Percentiles rank a stretch among this genome's conserved stretches.
Conservation (phyloP, 2,329 filamentous ascomycete species). For the Penicillium oxalicum region DNA sequence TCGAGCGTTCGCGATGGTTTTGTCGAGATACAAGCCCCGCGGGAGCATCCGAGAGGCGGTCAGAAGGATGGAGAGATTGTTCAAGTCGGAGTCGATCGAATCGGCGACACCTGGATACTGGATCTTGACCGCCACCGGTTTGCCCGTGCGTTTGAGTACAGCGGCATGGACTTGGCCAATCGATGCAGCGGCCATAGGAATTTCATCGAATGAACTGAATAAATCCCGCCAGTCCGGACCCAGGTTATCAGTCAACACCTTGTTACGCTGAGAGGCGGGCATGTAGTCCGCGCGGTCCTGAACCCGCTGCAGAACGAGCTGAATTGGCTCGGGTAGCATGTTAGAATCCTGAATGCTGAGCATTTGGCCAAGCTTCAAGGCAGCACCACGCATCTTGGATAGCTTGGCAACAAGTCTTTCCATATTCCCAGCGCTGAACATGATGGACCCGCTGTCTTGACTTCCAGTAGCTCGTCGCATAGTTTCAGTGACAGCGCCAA, state of each 20-base stretch:
- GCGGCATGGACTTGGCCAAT: conserved; percentile 95
- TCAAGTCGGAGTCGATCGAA: conserved; percentile 94
- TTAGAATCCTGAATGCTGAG: conserved; percentile 97
- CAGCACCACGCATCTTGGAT: conserved; percentile 92
- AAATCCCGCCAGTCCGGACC: conserved; percentile 78
- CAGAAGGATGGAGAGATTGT: conserved; percentile 84
- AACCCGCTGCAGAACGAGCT: conserved; percentile 84
- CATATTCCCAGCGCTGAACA: conserved; percentile 86
- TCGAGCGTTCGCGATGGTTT: conserved; percentile 92
- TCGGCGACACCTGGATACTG: conserved; percentile 95
- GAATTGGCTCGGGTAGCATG: conserved; percentile 81
- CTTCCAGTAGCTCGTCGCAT: conserved; percentile 73
- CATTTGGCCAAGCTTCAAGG: conserved; percentile 96
- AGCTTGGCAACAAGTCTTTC: conserved; percentile 87
- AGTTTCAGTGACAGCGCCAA: conserved; percentile 80
- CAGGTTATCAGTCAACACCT: conserved; percentile 71
- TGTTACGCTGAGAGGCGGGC: conserved; percentile 86
- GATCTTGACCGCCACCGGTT: conserved; percentile 85
- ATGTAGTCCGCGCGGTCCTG: conserved; percentile 98
- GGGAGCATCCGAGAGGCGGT: conserved; percentile 86
- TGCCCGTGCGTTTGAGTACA: conserved; percentile 65
- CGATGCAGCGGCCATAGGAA: conserved; percentile 88
- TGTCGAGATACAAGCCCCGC: conserved; percentile 87
- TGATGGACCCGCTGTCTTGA: conserved; percentile 62
- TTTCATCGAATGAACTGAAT: conserved; percentile 79